Conservation (phyloP, 139 green algal species). For the Tetratostichococcus sp. region DNA sequence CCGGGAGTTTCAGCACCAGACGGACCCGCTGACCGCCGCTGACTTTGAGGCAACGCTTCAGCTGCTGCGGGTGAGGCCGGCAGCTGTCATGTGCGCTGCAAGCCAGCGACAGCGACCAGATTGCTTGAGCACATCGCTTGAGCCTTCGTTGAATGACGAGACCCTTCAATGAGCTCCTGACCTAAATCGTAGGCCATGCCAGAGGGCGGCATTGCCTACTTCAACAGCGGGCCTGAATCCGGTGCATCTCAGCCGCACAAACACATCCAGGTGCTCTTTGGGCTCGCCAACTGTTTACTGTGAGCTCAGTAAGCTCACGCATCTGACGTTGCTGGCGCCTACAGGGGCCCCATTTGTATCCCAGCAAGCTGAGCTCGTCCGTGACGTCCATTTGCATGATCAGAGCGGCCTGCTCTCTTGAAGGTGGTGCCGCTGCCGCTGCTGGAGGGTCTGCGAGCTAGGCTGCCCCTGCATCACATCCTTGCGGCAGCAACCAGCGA, state of each 20-base stretch:
- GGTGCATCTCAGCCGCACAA: conserved; percentile 84
- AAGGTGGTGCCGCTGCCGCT: conserved; percentile 38
- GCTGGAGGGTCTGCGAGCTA: not conserved
- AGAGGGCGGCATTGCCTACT: conserved; percentile 70
- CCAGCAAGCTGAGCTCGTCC: not conserved
- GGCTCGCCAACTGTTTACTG: too few relatives aligned
- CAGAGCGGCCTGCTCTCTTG: not conserved
- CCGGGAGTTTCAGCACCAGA: conserved; percentile 60
- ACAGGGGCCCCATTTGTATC: not conserved
- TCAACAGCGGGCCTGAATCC: conserved; percentile 69
- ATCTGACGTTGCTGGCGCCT: too few relatives aligned
- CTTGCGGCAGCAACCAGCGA: not conserved
- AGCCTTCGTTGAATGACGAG: too few relatives aligned
- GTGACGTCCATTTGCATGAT: not conserved
- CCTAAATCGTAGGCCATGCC: conserved; percentile 43
- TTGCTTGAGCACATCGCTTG: too few relatives aligned
- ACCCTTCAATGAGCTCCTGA: too few relatives aligned
- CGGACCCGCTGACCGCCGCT: conserved; percentile 44
- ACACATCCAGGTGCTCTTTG: conserved; percentile 71
- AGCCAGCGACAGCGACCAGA: too few relatives aligned
- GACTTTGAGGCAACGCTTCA: conserved; percentile 58
- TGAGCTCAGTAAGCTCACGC: too few relatives aligned
- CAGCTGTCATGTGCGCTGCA: too few relatives aligned
- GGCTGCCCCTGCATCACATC: not conserved
- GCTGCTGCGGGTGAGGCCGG: conserved; percentile 31